Evolutionary conservation across 305 asterid species (phyloP).

Genomic region (Petunia hybrid): DNA sequence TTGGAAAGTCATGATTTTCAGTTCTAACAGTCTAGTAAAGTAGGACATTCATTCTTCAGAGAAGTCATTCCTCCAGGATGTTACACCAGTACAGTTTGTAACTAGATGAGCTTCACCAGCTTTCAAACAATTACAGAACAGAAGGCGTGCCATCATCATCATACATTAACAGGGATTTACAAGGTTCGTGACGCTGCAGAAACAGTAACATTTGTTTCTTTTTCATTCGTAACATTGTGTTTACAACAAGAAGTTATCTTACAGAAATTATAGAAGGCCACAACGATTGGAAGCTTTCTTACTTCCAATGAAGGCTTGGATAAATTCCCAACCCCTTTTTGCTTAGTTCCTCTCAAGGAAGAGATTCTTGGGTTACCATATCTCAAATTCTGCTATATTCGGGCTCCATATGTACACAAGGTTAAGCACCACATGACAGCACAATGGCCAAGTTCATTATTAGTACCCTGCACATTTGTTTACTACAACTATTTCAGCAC

Average conservation of each 20-base stretch:
- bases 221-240: neutral
- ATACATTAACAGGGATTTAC: neutral
- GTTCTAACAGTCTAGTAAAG: neutral
- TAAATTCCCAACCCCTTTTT: neutral
- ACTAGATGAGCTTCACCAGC: neutral
- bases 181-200: conserved; percentile 1
- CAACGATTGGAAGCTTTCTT: neutral
- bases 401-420: neutral
- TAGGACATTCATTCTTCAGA: neutral
- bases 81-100: neutral
- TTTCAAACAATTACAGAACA: conserved; percentile 6
- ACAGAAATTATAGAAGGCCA: neutral
- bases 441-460: neutral
- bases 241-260: neutral
- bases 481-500: neutral
- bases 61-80: neutral
- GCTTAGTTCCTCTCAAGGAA: conserved; percentile 9
- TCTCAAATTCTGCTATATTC: neutral
- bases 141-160: neutral
- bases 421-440: neutral
- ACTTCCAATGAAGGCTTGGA: conserved; percentile 1
- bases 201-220: neutral
- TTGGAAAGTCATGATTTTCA: neutral
- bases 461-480: neutral
- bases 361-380: neutral